Evolutionary conservation across 768 basidiomycete species (phyloP), one percentile per base, ranked within the genome.

Genomic region (Brasilioporus rufonigricans): DNA sequence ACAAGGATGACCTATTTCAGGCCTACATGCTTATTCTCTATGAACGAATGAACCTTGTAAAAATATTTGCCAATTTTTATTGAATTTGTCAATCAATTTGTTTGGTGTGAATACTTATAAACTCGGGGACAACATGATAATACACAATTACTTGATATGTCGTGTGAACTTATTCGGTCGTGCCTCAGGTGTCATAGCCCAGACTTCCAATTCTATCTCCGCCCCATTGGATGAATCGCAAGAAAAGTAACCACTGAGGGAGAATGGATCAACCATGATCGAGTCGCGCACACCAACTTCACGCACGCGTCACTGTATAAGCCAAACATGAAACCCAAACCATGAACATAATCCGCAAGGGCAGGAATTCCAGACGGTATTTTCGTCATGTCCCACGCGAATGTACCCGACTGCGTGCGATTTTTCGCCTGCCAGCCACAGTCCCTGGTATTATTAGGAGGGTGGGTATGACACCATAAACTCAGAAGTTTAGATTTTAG

Each of bases 301-400:
- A 58, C 59, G 40, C 36, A 60, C 57, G 59, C 59, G 11, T 60
- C 59, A 10, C 52, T 54, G 26, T 60, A 52, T n/a, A 58, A 11
- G 14, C 59, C 59, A 5, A 60, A 58, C 2, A 23, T 21, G 5
- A 60, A 50, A 19, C 57, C 46, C n/a, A 58, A 29, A 21, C 31
- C n/a, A 24, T 60, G 56, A 12, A 54, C 41, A 5, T 58, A 58
- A 18, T 47, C 29, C 9, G 52, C 56, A 21, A 60, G 56, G 3
- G 56, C 49, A 36, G 59, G 56, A 23, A 60, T 48, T 14, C 59
- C 52, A 29, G 56, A 50, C 2, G 59, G 56, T 23, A 60, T 54
- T 13, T 35, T 48, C 5, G 48, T 50, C 29, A 32, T 4, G 3
- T 60, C 40, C 59, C 59, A 60, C 52, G 33, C 51, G 35, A 13